Conservation (phyloP, 768 basidiomycete species). For the Termitomyces titanicus region DNA sequence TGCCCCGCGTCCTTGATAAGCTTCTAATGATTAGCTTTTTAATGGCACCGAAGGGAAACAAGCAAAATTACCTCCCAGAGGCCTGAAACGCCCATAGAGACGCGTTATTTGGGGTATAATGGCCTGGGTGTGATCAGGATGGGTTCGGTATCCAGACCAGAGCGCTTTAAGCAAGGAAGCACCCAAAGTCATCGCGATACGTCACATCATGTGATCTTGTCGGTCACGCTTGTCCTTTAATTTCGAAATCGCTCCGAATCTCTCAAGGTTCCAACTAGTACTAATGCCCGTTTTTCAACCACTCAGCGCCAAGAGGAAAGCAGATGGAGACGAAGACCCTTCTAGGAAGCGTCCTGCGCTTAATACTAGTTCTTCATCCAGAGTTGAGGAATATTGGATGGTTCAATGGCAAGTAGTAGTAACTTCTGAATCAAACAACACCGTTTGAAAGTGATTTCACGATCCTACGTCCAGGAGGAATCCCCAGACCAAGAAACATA, state of each 20-base stretch:
- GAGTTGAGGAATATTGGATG: conserved; percentile 55
- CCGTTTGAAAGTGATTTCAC: neutral
- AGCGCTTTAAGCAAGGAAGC: no score
- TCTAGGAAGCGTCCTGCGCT: conserved; percentile 30
- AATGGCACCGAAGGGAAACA: neutral
- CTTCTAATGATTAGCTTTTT: neutral
- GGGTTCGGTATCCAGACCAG: no score
- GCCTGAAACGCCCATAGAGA: neutral
- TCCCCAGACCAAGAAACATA: conserved; percentile 77
- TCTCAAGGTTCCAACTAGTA: no score
- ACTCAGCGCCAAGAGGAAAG: conserved; percentile 31
- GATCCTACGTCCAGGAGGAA: conserved; percentile 46
- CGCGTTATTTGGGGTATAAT: neutral
- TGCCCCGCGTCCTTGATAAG: neutral
- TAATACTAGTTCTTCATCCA: conserved; percentile 7
- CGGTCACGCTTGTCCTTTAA: conserved; percentile 2
- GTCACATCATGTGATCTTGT: conserved; percentile 6
- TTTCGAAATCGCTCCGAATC: no score
- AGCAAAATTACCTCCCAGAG: neutral
- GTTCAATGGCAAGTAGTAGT: conserved; percentile 66
- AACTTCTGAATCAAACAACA: neutral
- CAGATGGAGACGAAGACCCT: conserved; percentile 22
- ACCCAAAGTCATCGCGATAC: no score
- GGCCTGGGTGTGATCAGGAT: neutral
- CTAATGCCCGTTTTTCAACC: conserved; percentile 32